Evolutionary conservation across 176 grass and related monocot genomes (phyloP), one percentile per base, ranked within the genome.

Genomic region (Oryza australiensis): DNA sequence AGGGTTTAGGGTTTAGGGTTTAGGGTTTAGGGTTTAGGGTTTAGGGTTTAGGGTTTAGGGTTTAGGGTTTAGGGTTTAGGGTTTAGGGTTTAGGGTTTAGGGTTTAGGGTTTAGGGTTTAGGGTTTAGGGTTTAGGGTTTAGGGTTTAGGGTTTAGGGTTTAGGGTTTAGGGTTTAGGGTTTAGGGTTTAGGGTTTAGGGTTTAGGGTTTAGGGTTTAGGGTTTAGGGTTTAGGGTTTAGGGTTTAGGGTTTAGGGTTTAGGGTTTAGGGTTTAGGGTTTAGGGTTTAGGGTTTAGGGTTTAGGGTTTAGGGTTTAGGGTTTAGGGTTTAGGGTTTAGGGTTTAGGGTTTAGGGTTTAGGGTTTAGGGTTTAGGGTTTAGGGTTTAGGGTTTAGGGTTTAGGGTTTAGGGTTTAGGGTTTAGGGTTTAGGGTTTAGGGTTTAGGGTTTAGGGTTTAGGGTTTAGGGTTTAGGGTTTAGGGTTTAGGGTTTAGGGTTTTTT

Each of bases 401-500:
- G 80, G 48, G 42, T 83, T 83, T 41, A 27, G 80, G 80, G 18
- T 82, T 82, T 38, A 38, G 37, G 37, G 37, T 38, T 38, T 38
- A 38, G 37, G 37, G 37, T 38, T 38, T 38, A 8, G 7, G 37
- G 37, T 7, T 38, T 38, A 38, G 37, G 37, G 37, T 38, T 38
- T 38, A 38, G 4, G 49, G 64, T 68, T 82, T 34, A 18, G 65
- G 80, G 63, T 84, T 84, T 55, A 14, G 81, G 81, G 63, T 70
- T 84, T 76, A 49, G 81, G 70, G 81, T 75, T 75, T 75, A 67
- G 81, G 55, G 71, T 75, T 84, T 75, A 75, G 71, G 81, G 55
- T 75, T 75, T 51, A 75, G 69, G 70, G 70, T 84, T 75, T 24
- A 67, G 81, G 81, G 55, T n/a, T n/a, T n/a, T 84, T 84, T 32